Base-by-base conservation (phyloP, 306 rosid genomes). In the Geum urbanum region DNA sequence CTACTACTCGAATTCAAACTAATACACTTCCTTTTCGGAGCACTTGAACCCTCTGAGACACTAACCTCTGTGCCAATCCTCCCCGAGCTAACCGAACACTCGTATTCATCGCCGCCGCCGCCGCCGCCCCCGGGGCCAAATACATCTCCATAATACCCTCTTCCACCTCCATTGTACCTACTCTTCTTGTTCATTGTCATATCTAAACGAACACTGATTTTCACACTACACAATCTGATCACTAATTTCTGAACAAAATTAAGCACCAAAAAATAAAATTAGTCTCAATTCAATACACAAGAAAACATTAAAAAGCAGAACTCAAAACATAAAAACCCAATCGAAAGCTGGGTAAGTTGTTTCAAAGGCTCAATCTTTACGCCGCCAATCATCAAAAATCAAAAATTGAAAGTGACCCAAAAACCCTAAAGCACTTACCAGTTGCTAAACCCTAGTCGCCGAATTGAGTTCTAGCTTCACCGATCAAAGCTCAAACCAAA, bases 41-140 rank as follows among this genome's bases (percentile, higher is more conserved):
- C 64, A 74, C 79, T 77, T 0, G 97, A 88, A 74, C 85, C 85
- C 84, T 91, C 96, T 0, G 96, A 91, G 56, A 84, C 88, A 0
- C 89, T 84, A 32, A 88, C 72, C 74, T 88, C 95, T 9, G 92
- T 57, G 53, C 88, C 96, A 10, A 86, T 63, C 58, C 85, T 54
- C 40, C 96, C 97, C 0, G 97, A 88, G 79, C 89, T 84, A 58
- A 95, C 96, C 7, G 96, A 88, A 0, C 88, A 94, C 80, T 91
- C 97, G 15, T 85, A 91, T 77, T 88, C 92, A 73, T 32, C 37
- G 3, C 37, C 32, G 32, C 32, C n/a, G n/a, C n/a, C n/a, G n/a
- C 2, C 37, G 3, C 37, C 37, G 37, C 89, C 91, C 9, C 75
- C 85, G 7, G 74, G 78, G 68, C 69, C 85, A 14, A 79, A 47